phyloP scores from a whole-genome alignment of 306 rosid genomes.

The Medicago truncatula region DNA sequence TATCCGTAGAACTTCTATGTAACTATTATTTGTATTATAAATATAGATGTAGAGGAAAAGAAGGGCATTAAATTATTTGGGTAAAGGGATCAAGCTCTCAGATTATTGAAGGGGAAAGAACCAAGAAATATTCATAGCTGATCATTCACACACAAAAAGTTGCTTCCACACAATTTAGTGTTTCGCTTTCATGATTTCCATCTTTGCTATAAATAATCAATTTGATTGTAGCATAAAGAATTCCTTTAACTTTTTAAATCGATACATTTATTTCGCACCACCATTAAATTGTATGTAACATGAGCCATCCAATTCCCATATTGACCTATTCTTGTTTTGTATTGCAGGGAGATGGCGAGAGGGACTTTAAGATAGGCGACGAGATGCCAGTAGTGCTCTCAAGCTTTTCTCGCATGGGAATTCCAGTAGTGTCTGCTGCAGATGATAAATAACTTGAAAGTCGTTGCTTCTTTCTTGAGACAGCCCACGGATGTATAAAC shows the following conservation, averaged over 20 bases:
- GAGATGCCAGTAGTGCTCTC: conserved; percentile 69
- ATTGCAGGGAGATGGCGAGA: conserved; percentile 58
- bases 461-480: conserved; percentile 26
- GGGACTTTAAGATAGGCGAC: conserved; percentile 60
- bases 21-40: too few relatives aligned
- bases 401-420: conserved; percentile 77
- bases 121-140: too few relatives aligned
- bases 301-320: conserved; percentile 5
- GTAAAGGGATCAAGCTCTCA: too few relatives aligned
- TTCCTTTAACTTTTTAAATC: conserved; percentile 2
- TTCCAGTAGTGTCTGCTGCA: conserved; percentile 71
- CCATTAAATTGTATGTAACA: not conserved
- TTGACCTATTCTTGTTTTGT: conserved; percentile 38
- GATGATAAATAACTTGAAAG: conserved; percentile 52
- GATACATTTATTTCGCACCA: not conserved
- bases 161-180: too few relatives aligned
- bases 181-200: too few relatives aligned
- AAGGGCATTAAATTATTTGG: too few relatives aligned
- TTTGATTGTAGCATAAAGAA: not conserved
- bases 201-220: not conserved
- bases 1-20: too few relatives aligned
- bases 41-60: too few relatives aligned
- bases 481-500: not conserved
- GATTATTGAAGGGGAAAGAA: too few relatives aligned
- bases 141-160: too few relatives aligned